These are phyloP conservation scores for Wallacemonas rigidus DNA, from an alignment of 208 protist species.

Conservation along the genomic window DNA sequence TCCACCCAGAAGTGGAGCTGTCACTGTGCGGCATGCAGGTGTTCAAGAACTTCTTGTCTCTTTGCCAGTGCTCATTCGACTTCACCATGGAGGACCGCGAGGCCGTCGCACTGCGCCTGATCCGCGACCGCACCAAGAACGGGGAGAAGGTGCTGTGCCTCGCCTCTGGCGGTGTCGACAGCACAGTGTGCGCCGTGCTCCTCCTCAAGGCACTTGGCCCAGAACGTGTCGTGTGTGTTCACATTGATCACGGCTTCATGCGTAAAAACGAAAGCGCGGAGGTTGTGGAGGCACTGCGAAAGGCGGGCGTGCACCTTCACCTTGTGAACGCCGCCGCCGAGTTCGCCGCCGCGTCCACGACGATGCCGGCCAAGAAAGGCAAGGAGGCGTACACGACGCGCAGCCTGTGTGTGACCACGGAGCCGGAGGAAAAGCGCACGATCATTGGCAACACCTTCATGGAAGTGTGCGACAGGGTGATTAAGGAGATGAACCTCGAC, in stretches of 20 bases:
- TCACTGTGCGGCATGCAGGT: slow-evolving; percentile 93
- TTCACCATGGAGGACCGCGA: slow-evolving; percentile 92
- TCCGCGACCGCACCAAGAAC: slow-evolving; percentile 79
- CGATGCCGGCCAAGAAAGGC: slow-evolving; percentile 53
- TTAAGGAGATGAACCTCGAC: slow-evolving; percentile 73
- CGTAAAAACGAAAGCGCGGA: slow-evolving; percentile 89
- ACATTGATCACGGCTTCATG: slow-evolving; percentile 99
- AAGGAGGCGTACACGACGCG: slow-evolving; percentile 58
- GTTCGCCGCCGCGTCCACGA: slow-evolving; percentile 82
- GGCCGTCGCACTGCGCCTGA: slow-evolving; percentile 85
- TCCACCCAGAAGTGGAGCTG: slow-evolving; percentile 98
- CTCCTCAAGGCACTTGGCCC: slow-evolving; percentile 94
- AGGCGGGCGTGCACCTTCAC: slow-evolving; percentile 73
- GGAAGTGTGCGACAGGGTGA: slow-evolving; percentile 75
- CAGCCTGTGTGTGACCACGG: slow-evolving; percentile 53
- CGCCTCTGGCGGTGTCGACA: slow-evolving; percentile 98
- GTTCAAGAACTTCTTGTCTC: slow-evolving; percentile 94
- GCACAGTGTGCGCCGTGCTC: slow-evolving; percentile 96
- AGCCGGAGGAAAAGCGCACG: slow-evolving; percentile 95
- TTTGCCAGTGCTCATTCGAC: slow-evolving; percentile 75
- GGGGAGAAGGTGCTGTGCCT: slow-evolving; percentile 94
- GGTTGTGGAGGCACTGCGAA: slow-evolving; percentile 79
- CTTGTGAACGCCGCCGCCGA: slow-evolving; percentile 70
- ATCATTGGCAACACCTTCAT: slow-evolving; percentile 99
- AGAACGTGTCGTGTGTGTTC: slow-evolving; percentile 95